Evolutionary conservation across 345 rosid species (phyloP).

Genomic region (Turritis glabra): DNA sequence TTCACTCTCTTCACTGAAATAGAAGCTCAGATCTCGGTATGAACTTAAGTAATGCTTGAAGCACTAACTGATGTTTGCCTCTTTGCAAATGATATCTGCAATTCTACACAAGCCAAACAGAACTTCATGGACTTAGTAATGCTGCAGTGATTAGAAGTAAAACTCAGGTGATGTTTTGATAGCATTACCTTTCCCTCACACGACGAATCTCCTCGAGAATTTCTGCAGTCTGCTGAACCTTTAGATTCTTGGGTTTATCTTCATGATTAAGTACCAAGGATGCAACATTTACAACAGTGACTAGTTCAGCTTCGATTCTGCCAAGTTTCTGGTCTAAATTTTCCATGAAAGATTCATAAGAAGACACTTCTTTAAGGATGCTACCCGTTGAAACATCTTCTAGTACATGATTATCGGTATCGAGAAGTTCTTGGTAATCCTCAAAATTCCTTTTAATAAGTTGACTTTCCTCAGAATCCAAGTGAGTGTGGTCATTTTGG

Average conservation of each 20-base stretch:
- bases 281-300: slow-evolving; percentile 59
- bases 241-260: slow-evolving; percentile 53
- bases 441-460: slow-evolving; percentile 28
- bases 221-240: slow-evolving; percentile 61
- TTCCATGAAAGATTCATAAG: slow-evolving; percentile 65
- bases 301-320: slow-evolving; percentile 67
- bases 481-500: slow-evolving; percentile 16
- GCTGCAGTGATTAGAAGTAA: neutral
- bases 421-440: slow-evolving; percentile 36
- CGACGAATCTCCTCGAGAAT: slow-evolving; percentile 59
- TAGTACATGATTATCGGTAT: slow-evolving; percentile 2
- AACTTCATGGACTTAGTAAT: neutral
- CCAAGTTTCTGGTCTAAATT: slow-evolving; percentile 62
- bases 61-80: slow-evolving; percentile 23
- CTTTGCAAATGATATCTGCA: slow-evolving; percentile 29
- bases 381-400: slow-evolving; percentile 39
- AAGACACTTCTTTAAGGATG: slow-evolving; percentile 43
- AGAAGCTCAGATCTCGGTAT: slow-evolving; percentile 10
- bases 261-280: slow-evolving; percentile 49
- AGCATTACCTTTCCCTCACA: slow-evolving; percentile 58
- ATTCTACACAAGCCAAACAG: slow-evolving; percentile 27
- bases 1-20: neutral
- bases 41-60: neutral
- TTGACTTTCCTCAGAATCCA: slow-evolving; percentile 30
- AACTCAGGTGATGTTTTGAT: slow-evolving; percentile 2